Conservation (phyloP, 2,329 filamentous ascomycete genomes). For the Stemphylium lycopersici region DNA sequence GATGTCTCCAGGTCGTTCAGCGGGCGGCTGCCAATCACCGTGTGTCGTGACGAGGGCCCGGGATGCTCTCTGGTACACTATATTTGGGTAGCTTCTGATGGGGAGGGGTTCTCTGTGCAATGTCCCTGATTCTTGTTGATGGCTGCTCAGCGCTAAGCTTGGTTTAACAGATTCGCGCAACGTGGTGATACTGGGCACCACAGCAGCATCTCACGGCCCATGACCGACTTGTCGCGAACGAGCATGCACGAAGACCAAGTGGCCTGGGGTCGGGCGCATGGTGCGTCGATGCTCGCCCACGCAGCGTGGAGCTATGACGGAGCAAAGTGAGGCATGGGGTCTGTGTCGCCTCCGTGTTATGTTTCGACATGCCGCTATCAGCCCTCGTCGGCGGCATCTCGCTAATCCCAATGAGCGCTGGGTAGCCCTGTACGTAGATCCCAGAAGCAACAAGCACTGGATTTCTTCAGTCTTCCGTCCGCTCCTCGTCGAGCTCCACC, state of each 20-base stretch:
- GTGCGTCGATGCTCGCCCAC: neutral
- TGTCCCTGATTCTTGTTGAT: slow-evolving; percentile 38
- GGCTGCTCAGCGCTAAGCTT: slow-evolving; percentile 33
- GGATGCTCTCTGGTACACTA: slow-evolving; percentile 37
- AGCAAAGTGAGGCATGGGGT: slow-evolving; percentile 33
- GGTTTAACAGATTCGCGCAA: slow-evolving; percentile 18
- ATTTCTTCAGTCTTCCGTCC: slow-evolving; percentile 42
- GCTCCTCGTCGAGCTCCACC: slow-evolving; percentile 39
- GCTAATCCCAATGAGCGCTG: slow-evolving; percentile 37
- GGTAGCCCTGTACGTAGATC: slow-evolving; percentile 42
- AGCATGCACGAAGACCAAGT: neutral
- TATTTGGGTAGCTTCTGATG: slow-evolving; percentile 37
- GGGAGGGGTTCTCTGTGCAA: slow-evolving; percentile 30
- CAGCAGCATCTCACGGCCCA: slow-evolving; percentile 12
- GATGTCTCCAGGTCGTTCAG: slow-evolving; percentile 34
- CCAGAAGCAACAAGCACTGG: slow-evolving; percentile 40
- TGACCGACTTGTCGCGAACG: neutral
- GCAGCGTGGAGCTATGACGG: slow-evolving; percentile 27
- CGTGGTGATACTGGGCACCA: slow-evolving; percentile 30
- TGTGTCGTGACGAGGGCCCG: slow-evolving; percentile 25
- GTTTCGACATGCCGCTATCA: slow-evolving; percentile 42
- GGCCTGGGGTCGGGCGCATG: slow-evolving; percentile 7
- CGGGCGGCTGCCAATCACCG: slow-evolving; percentile 38
- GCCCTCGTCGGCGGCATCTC: slow-evolving; percentile 42
- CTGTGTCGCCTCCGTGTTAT: slow-evolving; percentile 39